Base-by-base conservation (phyloP, 1,284 basidiomycete species). In the Cryptococcus deneoformans region DNA sequence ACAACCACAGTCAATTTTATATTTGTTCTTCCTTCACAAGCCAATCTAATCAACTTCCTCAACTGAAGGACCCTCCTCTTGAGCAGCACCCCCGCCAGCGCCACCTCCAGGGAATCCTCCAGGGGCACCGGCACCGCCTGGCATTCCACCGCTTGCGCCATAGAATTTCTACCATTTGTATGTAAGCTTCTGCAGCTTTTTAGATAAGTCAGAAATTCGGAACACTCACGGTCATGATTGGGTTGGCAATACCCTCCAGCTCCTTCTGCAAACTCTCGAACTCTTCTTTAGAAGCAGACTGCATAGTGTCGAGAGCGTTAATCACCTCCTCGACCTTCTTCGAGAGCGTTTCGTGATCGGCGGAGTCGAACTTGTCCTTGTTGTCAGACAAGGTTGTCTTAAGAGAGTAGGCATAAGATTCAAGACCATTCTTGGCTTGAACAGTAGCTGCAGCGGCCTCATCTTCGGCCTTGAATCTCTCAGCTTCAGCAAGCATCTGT, bases 401-500 rank as follows among this genome's bases (percentile, higher is more conserved):
- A 59, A 99, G 86, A 82, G 94, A 95, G 87, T 97, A 98, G 7
- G 92, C 79, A 81, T 96, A 95, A 43, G 91, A 86, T 83, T 97
- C 94, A 62, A 97, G 87, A 79, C 95, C 92, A 57, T 91, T 89
- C 81, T 94, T 95, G 68, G 94, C 92, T 80, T 97, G 92, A 78
- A 96, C 93, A 68, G 89, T 89, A 60, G 92, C 88, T 67, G 91
- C 89, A 84, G 93, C 95, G 78, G 96, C 93, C 56, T 90, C 90
- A 77, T 87, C 86, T 84, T 92, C 93, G 87, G 86, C 96, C 47
- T 55, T 61, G 43, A 47, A 61, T 78, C 91, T 88, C 79, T 96
- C 92, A 59, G 93, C 93, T 75, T 96, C 92, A 83, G 92, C 92
- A 84, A 96, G 93, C 94, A 97, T 97, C 80, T 94, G 90, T 3